phyloP scores from a whole-genome alignment of 2,329 filamentous ascomycete species.

The Colletotrichum abscissum region DNA sequence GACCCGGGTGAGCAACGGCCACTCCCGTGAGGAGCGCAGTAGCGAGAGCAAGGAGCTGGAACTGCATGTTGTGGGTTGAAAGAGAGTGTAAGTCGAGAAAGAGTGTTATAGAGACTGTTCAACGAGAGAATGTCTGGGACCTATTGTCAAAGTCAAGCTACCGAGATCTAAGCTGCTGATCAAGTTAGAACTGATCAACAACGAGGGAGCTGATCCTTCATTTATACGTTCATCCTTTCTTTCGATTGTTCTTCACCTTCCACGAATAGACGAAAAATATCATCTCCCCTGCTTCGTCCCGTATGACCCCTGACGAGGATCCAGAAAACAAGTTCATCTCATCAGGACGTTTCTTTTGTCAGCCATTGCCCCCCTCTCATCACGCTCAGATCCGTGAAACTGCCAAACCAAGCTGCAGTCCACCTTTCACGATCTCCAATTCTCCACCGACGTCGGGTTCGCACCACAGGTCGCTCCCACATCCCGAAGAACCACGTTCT shows the following conservation, averaged over 20 bases:
- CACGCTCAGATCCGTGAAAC: conserved; percentile 8
- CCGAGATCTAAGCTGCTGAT: background rate
- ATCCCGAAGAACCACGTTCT: conserved; percentile 21
- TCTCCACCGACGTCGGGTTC: conserved; percentile 24
- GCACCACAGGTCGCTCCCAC: conserved; percentile 10
- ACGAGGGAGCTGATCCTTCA: background rate
- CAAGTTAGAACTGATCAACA: background rate
- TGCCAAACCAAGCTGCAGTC: conserved; percentile 14
- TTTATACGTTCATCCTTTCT: conserved; percentile 8
- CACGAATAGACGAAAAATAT: background rate
- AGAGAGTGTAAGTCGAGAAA: background rate
- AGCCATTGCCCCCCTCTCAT: background rate
- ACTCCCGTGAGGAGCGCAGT: conserved; percentile 14
- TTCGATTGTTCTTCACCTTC: background rate
- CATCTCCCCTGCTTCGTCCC: background rate
- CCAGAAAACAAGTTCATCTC: conserved; percentile 23
- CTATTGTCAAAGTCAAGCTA: background rate
- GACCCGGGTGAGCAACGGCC: conserved; percentile 57
- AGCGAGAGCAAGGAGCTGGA: conserved; percentile 13
- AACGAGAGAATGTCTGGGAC: background rate
- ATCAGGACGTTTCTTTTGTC: conserved; percentile 11
- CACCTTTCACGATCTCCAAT: conserved; percentile 14
- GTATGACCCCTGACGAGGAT: background rate
- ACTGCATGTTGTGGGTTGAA: background rate
- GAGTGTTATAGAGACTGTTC: background rate